phyloP scores from a whole-genome alignment of 2,329 filamentous ascomycete genomes.

The Tothia fuscella region DNA sequence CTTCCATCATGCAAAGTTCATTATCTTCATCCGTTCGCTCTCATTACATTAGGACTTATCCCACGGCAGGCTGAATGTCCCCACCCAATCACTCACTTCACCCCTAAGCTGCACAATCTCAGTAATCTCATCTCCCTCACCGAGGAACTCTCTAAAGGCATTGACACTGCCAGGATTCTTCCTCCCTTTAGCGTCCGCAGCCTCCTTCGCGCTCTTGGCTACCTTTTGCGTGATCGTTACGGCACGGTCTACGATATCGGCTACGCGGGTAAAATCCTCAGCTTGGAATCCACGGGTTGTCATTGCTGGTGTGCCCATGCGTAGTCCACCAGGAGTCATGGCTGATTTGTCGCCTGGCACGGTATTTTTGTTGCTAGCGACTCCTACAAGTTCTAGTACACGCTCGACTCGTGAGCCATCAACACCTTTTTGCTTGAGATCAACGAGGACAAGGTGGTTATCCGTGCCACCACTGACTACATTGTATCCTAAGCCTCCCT shows the following conservation, averaged over 20 bases:
- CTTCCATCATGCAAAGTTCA: no score
- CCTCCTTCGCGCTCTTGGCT: slow-evolving; percentile 27
- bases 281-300: slow-evolving; percentile 87
- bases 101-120: slow-evolving; percentile 29
- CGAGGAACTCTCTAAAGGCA: slow-evolving; percentile 29
- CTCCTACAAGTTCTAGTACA: slow-evolving; percentile 94
- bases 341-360: slow-evolving; percentile 97
- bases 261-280: slow-evolving; percentile 69
- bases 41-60: slow-evolving; percentile 14
- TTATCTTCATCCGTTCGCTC: no score
- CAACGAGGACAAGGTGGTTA: slow-evolving; percentile 92
- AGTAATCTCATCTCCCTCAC: slow-evolving; percentile 28
- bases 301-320: slow-evolving; percentile 96
- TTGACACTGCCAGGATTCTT: slow-evolving; percentile 28
- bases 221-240: slow-evolving; percentile 30
- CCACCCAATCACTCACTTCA: slow-evolving; percentile 31
- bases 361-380: slow-evolving; percentile 99
- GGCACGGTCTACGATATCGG: slow-evolving; percentile 29
- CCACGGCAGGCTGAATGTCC: slow-evolving; percentile 30
- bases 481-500: slow-evolving; percentile 70
- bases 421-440: slow-evolving; percentile 74
- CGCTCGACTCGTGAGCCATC: slow-evolving; percentile 94
- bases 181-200: slow-evolving; percentile 24
- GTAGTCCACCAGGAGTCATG: slow-evolving; percentile 84
- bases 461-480: slow-evolving; percentile 93